Conservation (phyloP, 805 yeast species). For the Candida pseudofarinosa region DNA sequence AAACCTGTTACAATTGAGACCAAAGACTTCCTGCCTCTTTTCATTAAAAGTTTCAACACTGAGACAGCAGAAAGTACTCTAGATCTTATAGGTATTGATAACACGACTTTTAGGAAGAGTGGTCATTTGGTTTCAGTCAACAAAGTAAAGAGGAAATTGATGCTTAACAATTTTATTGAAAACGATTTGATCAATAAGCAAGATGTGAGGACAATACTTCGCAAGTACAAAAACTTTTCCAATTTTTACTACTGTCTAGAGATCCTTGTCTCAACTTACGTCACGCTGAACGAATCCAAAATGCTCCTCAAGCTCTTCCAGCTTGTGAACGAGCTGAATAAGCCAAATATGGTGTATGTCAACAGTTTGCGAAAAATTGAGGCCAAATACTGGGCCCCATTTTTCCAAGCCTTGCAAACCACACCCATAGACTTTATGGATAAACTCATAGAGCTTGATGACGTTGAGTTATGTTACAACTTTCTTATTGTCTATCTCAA, state of each 20-base stretch:
- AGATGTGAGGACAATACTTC: conserved; percentile 23
- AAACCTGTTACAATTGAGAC: conserved; percentile 26
- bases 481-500: conserved; percentile 50
- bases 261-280: conserved; percentile 40
- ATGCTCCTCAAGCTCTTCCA: conserved; percentile 15
- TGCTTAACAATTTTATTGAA: conserved; percentile 45
- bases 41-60: conserved; percentile 9
- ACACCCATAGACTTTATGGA: conserved; percentile 46
- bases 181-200: conserved; percentile 36
- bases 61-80: conserved; percentile 21
- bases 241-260: conserved; percentile 50
- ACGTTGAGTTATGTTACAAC: conserved; percentile 49
- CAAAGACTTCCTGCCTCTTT: conserved; percentile 24
- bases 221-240: conserved; percentile 35
- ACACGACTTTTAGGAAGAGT: conserved; percentile 21
- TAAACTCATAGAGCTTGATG: conserved; percentile 32
- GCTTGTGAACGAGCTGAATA: conserved; percentile 14
- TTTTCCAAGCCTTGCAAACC: conserved; percentile 37
- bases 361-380: conserved; percentile 60
- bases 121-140: conserved; percentile 29
- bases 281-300: conserved; percentile 20
- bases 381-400: conserved; percentile 49
- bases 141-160: conserved; percentile 36
- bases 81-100: conserved; percentile 42
- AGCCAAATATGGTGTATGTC: conserved; percentile 36